phyloP scores from a whole-genome alignment of 352 stramenopile genomes.

The Blastocystis sp. region DNA sequence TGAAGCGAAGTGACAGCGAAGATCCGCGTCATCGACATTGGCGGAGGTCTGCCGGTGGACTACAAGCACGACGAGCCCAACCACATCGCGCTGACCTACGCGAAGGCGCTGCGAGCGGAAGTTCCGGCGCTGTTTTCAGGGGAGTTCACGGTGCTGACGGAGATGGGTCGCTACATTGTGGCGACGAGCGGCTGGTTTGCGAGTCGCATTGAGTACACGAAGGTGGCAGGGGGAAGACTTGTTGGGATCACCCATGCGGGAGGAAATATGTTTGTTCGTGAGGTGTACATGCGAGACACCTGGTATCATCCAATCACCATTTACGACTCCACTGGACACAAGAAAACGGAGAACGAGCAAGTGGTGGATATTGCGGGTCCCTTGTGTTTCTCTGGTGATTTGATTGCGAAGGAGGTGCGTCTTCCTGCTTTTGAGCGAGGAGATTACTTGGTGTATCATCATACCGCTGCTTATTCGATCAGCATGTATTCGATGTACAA shows the following conservation, averaged over 20 bases:
- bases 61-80: constrained; percentile 70
- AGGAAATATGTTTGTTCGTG: constrained; percentile 76
- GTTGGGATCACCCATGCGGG: constrained; percentile 58
- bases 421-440: constrained; percentile 21
- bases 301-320: constrained; percentile 70
- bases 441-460: constrained; percentile 55
- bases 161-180: constrained; percentile 77
- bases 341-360: constrained; percentile 57
- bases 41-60: constrained; percentile 74
- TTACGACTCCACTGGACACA: constrained; percentile 63
- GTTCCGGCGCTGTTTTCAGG: constrained; percentile 73
- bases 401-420: constrained; percentile 62
- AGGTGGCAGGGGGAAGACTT: constrained; percentile 63
- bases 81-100: constrained; percentile 64
- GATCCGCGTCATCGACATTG: constrained; percentile 75
- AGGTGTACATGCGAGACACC: constrained; percentile 69
- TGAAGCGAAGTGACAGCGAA: constrained; percentile 63
- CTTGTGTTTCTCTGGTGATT: constrained; percentile 80
- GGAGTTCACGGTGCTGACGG: constrained; percentile 74
- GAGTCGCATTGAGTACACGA: constrained; percentile 74
- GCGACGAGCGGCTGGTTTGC: constrained; percentile 74
- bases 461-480: constrained; percentile 38
- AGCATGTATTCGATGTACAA: constrained; percentile 53
- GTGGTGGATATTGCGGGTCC: constrained; percentile 75
- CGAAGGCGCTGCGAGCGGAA: constrained; percentile 64